Evolutionary conservation across 2,329 filamentous ascomycete genomes (phyloP).

Genomic region (Huntiella bhutanensis): DNA sequence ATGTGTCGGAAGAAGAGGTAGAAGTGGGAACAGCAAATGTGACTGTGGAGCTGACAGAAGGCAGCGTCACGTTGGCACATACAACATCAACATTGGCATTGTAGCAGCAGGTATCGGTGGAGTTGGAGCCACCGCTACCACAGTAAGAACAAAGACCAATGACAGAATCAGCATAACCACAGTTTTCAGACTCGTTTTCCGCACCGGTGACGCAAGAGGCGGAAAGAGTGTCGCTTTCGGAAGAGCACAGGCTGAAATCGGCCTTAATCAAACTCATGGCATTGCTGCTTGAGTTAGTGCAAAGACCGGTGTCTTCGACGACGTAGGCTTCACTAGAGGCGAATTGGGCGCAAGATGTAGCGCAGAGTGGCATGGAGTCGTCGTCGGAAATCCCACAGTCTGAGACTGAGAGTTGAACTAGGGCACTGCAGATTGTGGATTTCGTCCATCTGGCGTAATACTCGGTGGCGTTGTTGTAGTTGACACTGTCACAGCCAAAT

Average conservation of each 20-base stretch:
- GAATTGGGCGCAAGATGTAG: constrained; percentile 70
- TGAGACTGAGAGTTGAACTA: constrained; percentile 71
- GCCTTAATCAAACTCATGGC: constrained; percentile 65
- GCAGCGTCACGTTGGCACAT: constrained; percentile 61
- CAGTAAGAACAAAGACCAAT: constrained; percentile 78
- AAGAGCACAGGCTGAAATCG: constrained; percentile 77
- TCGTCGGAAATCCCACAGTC: constrained; percentile 47
- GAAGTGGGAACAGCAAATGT: constrained; percentile 32
- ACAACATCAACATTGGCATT: constrained; percentile 54
- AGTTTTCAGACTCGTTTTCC: constrained; percentile 68
- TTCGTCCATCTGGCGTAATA: constrained; percentile 89
- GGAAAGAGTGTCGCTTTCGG: constrained; percentile 63
- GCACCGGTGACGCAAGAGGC: constrained; percentile 55
- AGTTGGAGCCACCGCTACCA: constrained; percentile 62
- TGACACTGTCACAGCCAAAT: constrained; percentile 62
- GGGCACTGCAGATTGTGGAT: constrained; percentile 79
- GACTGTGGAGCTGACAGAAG: constrained; percentile 52
- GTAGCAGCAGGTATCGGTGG: constrained; percentile 88
- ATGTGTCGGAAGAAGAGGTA: constrained; percentile 23
- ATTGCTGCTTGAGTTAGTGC: constrained; percentile 43
- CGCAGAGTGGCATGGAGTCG: constrained; percentile 60
- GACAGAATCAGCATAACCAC: constrained; percentile 57
- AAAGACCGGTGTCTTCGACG: constrained; percentile 53
- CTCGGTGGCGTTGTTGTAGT: constrained; percentile 58
- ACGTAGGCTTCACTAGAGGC: constrained; percentile 81